Conservation (phyloP, 805 yeast species). For the Komagataella populi region DNA sequence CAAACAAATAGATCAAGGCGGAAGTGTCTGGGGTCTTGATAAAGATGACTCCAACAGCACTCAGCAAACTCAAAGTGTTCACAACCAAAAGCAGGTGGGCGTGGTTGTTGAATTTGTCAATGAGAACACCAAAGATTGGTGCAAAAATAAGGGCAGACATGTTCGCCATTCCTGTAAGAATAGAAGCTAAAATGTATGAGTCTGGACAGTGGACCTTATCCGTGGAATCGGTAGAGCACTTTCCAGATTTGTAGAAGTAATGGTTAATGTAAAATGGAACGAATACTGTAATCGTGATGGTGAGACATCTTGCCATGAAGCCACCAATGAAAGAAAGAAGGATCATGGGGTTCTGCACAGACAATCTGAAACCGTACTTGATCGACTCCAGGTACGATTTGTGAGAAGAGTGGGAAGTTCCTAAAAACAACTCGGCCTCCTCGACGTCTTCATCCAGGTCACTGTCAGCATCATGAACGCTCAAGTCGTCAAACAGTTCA, state of each 20-base stretch:
- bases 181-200: constrained; percentile 53
- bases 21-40: constrained; percentile 20
- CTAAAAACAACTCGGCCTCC: constrained; percentile 5
- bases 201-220: constrained; percentile 36
- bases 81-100: constrained; percentile 21
- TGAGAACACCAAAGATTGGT: constrained; percentile 49
- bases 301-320: constrained; percentile 48
- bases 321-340: constrained; percentile 47
- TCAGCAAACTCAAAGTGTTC: constrained; percentile 27
- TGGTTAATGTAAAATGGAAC: constrained; percentile 51
- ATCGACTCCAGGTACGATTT: constrained; percentile 26
- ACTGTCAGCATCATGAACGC: constrained; percentile 15
- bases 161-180: constrained; percentile 56
- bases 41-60: constrained; percentile 23
- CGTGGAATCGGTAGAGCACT: constrained; percentile 24
- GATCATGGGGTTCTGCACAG: constrained; percentile 29
- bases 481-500: constrained; percentile 17
- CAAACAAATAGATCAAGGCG: constrained; percentile 21
- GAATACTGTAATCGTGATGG: constrained; percentile 44
- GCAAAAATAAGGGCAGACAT: constrained; percentile 42
- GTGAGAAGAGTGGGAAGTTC: constrained; percentile 5
- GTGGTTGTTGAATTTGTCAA: constrained; percentile 26
- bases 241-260: constrained; percentile 36
- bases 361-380: constrained; percentile 31
- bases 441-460: constrained; percentile 6